Evolutionary conservation across 2,329 filamentous ascomycete species (phyloP), one percentile per base, ranked within the genome.

Genomic region (Sarocladium brachiariae): DNA sequence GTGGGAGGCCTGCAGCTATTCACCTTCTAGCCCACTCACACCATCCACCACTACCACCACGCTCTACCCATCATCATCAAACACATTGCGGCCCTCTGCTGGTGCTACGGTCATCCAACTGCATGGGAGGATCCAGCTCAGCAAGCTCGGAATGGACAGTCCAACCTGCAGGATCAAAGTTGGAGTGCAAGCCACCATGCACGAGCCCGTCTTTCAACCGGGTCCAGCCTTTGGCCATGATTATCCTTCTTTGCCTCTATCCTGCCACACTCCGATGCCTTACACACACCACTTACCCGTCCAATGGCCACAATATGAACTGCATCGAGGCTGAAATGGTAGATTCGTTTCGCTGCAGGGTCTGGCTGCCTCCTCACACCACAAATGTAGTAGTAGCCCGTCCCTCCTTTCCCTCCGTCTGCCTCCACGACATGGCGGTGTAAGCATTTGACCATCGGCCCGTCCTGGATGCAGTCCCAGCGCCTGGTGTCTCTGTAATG

Each of bases 161-260:
- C n/a, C n/a, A n/a, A n/a, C n/a, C n/a, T n/a, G n/a, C n/a, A n/a
- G n/a, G 19, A 23, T 4, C 39, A 45, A 45, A 45, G 39, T 27
- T 6, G 39, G 39, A 27, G 39, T 45, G 39, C n/a, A 45, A 45
- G 39, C 39, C 39, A 45, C 39, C 25, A 14, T 45, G 21, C 21
- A n/a, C 14, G 6, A n/a, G 25, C 9, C 39, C 21, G 39, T 19
- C 39, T 30, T 45, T 45, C 39, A 25, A 45, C 23, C 39, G 23
- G 39, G 39, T 45, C 39, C 24, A 30, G 39, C 24, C 39, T n/a
- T 45, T 13, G 39, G 10, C 16, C 39, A n/a, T 35, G 33, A 41
- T 7, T 7, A n/a, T 4, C 21, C 18, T 16, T 23, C 37, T 45
- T 24, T 27, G 10, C 16, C 18, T 41, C 9, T 16, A 21, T 19